Evolutionary conservation across 192 early-diverging fungal genomes (phyloP).

Genomic region (Coemansia sp.): DNA sequence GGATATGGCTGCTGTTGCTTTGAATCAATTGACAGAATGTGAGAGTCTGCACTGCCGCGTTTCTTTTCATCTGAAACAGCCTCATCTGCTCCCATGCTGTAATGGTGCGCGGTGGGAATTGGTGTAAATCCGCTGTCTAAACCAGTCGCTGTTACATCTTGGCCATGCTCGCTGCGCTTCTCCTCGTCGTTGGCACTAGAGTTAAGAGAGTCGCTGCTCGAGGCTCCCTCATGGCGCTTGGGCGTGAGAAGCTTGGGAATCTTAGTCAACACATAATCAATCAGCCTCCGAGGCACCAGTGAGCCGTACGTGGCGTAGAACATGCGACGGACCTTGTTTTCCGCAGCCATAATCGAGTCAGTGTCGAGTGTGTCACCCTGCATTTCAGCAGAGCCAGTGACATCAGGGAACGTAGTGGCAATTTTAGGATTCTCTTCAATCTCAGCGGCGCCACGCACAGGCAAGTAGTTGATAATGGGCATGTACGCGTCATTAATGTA

Average conservation of each 20-base stretch:
- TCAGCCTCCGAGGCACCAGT: conserved; percentile 32
- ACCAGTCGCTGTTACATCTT: neutral
- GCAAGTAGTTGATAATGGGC: conserved; percentile 61
- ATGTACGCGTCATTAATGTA: conserved; percentile 63
- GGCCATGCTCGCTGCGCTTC: neutral
- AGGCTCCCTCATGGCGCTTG: neutral
- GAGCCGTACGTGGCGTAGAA: conserved; percentile 45
- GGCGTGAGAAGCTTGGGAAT: conserved; percentile 36
- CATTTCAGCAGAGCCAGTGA: conserved; percentile 24
- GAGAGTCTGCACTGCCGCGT: conserved; percentile 28
- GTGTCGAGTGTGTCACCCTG: conserved; percentile 10
- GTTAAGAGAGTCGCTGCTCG: neutral
- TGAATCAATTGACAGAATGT: conserved; percentile 39
- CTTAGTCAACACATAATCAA: conserved; percentile 43
- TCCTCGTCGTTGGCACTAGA: conserved; percentile 4
- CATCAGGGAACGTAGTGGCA: conserved; percentile 32
- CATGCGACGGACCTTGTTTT: conserved; percentile 21
- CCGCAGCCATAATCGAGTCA: conserved; percentile 15
- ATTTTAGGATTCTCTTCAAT: conserved; percentile 43
- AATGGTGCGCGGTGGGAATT: conserved; percentile 41
- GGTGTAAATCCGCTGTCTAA: conserved; percentile 7
- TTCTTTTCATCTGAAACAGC: neutral
- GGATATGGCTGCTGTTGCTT: neutral
- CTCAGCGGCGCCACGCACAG: conserved; percentile 48
- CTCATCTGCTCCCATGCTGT: conserved; percentile 7